These are phyloP conservation scores for Pichia nakasei DNA, from an alignment of 805 yeast species.

Conservation along the genomic window DNA sequence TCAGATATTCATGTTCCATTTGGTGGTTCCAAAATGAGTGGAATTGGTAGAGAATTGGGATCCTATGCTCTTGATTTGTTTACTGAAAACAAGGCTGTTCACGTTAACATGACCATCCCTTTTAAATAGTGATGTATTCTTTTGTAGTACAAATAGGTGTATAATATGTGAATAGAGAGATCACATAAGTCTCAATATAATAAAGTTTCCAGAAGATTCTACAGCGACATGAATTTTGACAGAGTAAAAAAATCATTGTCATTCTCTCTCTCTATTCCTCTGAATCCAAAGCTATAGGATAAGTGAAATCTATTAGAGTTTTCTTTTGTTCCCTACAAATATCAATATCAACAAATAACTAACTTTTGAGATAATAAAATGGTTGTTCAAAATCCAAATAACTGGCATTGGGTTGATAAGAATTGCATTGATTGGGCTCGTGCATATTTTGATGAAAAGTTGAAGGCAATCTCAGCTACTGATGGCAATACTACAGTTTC, in stretches of 20 bases:
- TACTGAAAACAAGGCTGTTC: conserved; percentile 60
- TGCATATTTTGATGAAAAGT: conserved; percentile 56
- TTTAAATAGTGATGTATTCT: not conserved
- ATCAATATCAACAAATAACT: no score
- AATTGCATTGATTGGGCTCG: conserved; percentile 91
- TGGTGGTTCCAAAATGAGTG: conserved; percentile 62
- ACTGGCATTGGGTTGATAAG: conserved; percentile 99
- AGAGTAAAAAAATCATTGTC: no score
- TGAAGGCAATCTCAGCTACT: conserved; percentile 40
- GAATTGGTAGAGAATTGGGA: conserved; percentile 62
- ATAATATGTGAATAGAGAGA: not conserved
- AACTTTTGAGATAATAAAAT: conserved; percentile 27
- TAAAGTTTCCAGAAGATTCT: conserved; percentile 1
- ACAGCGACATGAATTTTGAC: no score
- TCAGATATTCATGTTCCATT: conserved; percentile 51
- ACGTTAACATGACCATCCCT: conserved; percentile 45
- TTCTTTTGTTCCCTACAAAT: no score
- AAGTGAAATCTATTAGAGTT: no score
- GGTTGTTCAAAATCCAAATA: conserved; percentile 96
- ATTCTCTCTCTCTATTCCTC: not conserved
- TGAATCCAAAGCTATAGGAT: no score
- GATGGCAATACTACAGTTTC: conserved; percentile 25
- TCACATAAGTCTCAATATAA: no score
- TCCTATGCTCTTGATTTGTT: conserved; percentile 54
- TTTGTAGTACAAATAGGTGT: not conserved